Conservation (phyloP, 2,329 filamentous ascomycete genomes). For the Leptodontidium sp. region DNA sequence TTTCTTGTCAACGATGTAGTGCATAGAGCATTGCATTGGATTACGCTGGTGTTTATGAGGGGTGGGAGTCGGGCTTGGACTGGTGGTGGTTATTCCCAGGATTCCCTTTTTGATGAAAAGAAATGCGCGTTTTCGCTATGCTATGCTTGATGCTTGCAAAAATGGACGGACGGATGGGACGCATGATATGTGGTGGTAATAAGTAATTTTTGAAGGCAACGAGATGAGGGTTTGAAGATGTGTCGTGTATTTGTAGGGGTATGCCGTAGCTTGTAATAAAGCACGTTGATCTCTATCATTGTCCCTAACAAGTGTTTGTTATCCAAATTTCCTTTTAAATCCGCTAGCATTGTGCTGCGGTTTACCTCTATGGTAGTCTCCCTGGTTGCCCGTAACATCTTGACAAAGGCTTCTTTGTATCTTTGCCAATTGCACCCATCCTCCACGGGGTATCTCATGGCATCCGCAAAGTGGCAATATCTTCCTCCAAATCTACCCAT, state of each 20-base stretch:
- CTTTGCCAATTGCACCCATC: not conserved
- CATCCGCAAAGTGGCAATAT: too few relatives aligned
- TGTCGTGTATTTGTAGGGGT: constrained; percentile 25
- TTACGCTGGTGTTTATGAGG: constrained; percentile 20
- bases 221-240: constrained; percentile 6
- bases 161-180: not conserved
- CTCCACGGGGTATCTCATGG: too few relatives aligned
- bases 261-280: constrained; percentile 9
- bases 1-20: constrained; percentile 9
- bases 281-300: constrained; percentile 8
- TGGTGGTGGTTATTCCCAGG: constrained; percentile 41
- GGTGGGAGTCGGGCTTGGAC: constrained; percentile 31
- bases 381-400: too few relatives aligned
- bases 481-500: too few relatives aligned
- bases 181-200: constrained; percentile 34
- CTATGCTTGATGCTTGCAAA: constrained; percentile 13
- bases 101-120: constrained; percentile 27
- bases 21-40: constrained; percentile 11
- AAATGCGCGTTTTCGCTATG: constrained; percentile 3
- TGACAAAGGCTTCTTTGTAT: not conserved
- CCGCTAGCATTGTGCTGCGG: too few relatives aligned
- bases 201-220: constrained; percentile 25
- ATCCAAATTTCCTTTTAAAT: too few relatives aligned
- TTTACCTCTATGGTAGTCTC: too few relatives aligned
- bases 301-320: not conserved